Evolutionary conservation across 441 rosid species (phyloP).

Genomic region (Gossypium schwendimanii): DNA sequence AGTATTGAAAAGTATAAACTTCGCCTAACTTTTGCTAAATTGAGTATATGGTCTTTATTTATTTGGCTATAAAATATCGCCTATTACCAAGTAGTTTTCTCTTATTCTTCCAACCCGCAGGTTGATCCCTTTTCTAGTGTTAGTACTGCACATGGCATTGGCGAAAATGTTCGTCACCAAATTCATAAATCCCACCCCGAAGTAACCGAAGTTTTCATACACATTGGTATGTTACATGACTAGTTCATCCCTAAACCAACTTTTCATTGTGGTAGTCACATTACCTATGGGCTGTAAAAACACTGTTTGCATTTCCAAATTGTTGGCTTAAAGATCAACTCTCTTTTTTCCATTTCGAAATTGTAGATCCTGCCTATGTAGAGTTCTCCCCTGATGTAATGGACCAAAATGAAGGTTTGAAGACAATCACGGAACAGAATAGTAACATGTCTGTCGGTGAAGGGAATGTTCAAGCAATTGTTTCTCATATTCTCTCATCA

Average conservation of each 20-base stretch:
- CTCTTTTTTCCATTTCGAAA: neutral
- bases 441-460: slow-evolving; percentile 28
- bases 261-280: neutral
- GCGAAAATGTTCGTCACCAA: slow-evolving; percentile 69
- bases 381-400: slow-evolving; percentile 25
- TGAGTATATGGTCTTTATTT: slow-evolving; percentile 5
- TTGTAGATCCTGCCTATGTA: slow-evolving; percentile 68
- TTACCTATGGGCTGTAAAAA: neutral
- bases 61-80: neutral
- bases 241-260: neutral
- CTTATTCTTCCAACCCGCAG: slow-evolving; percentile 30
- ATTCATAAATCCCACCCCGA: slow-evolving; percentile 57
- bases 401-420: slow-evolving; percentile 25
- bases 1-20: neutral
- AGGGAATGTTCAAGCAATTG: slow-evolving; percentile 40
- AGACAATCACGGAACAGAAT: slow-evolving; percentile 16
- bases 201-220: slow-evolving; percentile 88
- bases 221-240: slow-evolving; percentile 53
- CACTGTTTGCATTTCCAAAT: neutral
- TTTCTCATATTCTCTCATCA: slow-evolving; percentile 34
- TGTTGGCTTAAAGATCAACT: neutral
- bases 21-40: neutral
- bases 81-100: neutral
- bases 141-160: slow-evolving; percentile 81
- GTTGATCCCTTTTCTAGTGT: slow-evolving; percentile 87